Evolutionary conservation across 495 filamentous ascomycete species (phyloP).

Genomic region (Lepraria neglecta): DNA sequence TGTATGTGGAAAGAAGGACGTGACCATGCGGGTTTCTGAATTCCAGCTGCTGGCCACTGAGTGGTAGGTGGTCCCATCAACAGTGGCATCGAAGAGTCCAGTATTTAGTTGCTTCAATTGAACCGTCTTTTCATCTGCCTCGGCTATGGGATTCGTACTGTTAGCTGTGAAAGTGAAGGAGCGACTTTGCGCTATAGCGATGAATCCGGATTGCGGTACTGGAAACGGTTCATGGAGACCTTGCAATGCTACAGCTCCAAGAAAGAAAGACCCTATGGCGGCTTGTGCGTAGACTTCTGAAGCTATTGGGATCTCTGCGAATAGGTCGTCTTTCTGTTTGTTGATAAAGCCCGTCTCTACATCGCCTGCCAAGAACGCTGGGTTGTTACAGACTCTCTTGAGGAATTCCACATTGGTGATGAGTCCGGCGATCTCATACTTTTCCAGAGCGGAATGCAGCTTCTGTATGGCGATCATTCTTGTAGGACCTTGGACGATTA

Average conservation of each 20-base stretch:
- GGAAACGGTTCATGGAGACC: constrained; percentile 28
- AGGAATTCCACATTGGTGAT: constrained; percentile 96
- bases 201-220: constrained; percentile 45
- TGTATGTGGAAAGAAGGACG: constrained; percentile 64
- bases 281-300: constrained; percentile 75
- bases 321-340: constrained; percentile 73
- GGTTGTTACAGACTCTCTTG: constrained; percentile 73
- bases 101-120: constrained; percentile 57
- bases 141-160: constrained; percentile 25
- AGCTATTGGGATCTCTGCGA: constrained; percentile 46
- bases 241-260: constrained; percentile 34
- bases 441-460: constrained; percentile 69
- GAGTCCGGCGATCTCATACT: constrained; percentile 88
- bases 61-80: constrained; percentile 48
- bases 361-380: constrained; percentile 75
- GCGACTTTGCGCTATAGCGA: constrained; percentile 46
- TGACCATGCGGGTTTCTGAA: constrained; percentile 36
- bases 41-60: constrained; percentile 42
- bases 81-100: constrained; percentile 56
- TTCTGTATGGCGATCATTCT: constrained; percentile 79
- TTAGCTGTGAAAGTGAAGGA: constrained; percentile 49
- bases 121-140: constrained; percentile 51
- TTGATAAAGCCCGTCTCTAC: constrained; percentile 96
- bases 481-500: constrained; percentile 80
- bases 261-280: constrained; percentile 61